These are phyloP conservation scores for Citrus maxima DNA, from an alignment of 345 rosid species.

Conservation along the genomic window DNA sequence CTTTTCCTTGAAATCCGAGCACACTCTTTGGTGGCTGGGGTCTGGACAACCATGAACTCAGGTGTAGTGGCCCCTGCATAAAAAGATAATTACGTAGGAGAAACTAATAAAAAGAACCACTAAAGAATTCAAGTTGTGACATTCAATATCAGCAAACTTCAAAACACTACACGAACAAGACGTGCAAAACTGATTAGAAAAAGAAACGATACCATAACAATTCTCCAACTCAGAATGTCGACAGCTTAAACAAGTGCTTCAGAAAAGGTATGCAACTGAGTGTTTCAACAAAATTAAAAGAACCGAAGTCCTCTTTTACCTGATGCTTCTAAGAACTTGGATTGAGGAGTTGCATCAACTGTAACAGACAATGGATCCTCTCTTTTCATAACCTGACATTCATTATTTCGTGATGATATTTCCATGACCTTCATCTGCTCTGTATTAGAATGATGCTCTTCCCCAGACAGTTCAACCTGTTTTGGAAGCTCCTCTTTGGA, in stretches of 20 bases:
- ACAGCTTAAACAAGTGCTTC: background rate
- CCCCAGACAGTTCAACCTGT: conserved; percentile 17
- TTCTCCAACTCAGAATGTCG: background rate
- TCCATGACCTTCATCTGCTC: conserved; percentile 26
- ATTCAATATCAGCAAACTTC: conserved; percentile 2
- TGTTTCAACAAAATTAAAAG: background rate
- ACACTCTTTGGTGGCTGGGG: conserved; percentile 64
- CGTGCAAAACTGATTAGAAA: background rate
- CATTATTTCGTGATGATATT: conserved; percentile 19
- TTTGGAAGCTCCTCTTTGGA: conserved; percentile 26
- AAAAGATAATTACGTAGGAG: background rate
- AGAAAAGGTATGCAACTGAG: background rate
- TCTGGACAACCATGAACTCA: conserved; percentile 43
- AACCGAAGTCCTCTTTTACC: conserved; percentile 29
- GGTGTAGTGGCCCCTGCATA: conserved; percentile 44
- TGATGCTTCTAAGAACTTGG: conserved; percentile 37
- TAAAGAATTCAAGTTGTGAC: background rate
- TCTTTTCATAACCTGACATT: conserved; percentile 17
- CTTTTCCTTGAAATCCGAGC: conserved; percentile 44
- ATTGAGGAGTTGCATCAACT: conserved; percentile 37
- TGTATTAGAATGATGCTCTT: conserved; percentile 25
- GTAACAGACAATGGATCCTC: conserved; percentile 32
- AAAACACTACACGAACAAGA: background rate
- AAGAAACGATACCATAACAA: background rate
- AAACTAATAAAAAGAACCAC: background rate